Conservation (phyloP, 768 basidiomycete species). For the Amanita thiersii region DNA sequence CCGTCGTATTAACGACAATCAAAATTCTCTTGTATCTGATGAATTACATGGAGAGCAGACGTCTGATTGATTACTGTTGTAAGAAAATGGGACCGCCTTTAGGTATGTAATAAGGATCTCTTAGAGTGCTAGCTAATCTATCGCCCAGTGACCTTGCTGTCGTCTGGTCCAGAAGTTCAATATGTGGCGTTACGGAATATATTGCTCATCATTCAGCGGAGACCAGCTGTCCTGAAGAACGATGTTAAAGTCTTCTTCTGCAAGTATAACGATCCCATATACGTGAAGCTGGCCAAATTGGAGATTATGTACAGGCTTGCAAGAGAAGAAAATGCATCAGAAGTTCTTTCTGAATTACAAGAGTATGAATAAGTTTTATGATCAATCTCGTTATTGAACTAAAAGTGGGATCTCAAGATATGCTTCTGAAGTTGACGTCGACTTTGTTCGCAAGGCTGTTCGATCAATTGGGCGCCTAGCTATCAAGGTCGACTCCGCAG, state of each 20-base stretch:
- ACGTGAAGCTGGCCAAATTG: constrained; percentile 95
- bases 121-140: constrained; percentile 3
- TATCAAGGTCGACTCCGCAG: constrained; percentile 88
- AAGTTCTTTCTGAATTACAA: constrained; percentile 90
- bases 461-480: constrained; percentile 96
- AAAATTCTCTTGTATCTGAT: constrained; percentile 93
- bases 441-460: constrained; percentile 97
- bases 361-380: constrained; percentile 59
- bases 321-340: constrained; percentile 86
- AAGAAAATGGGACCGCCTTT: constrained; percentile 98
- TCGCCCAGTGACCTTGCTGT: constrained; percentile 76
- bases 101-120: constrained; percentile 37
- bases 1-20: constrained; percentile 98
- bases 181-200: constrained; percentile 97
- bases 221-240: constrained; percentile 87
- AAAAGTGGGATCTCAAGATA: constrained; percentile 47
- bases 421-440: constrained; percentile 96
- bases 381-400: constrained; percentile 1
- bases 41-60: constrained; percentile 97
- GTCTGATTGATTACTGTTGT: constrained; percentile 82
- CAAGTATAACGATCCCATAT: constrained; percentile 99
- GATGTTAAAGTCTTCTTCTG: constrained; percentile 99
- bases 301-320: constrained; percentile 99
- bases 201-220: constrained; percentile 91
- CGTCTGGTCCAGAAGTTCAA: constrained; percentile 97